Conservation (phyloP, 2,329 filamentous ascomycete genomes). For the Cytospora leucostoma region DNA sequence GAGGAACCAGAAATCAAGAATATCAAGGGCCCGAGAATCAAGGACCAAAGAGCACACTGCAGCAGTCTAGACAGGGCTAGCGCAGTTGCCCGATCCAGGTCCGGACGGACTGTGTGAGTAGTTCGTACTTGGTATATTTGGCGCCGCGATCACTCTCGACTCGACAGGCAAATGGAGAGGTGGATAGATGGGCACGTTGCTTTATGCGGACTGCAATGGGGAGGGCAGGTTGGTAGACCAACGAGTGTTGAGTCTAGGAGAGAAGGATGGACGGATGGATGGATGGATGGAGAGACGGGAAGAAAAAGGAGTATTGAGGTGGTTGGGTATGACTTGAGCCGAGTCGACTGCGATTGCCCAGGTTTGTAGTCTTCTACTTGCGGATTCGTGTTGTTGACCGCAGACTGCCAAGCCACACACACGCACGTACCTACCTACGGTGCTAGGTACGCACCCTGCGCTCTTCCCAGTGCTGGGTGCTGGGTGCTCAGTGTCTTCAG, state of each 20-base stretch:
- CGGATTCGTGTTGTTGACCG: neutral
- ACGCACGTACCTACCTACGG: too few relatives aligned
- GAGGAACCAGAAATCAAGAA: constrained; percentile 4
- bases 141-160: neutral
- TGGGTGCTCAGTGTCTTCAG: too few relatives aligned
- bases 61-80: constrained; percentile 20
- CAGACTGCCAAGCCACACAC: neutral
- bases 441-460: too few relatives aligned
- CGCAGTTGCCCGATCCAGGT: constrained; percentile 5
- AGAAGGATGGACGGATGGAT: neutral
- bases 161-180: constrained; percentile 3
- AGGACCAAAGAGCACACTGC: constrained; percentile 2
- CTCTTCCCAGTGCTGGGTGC: neutral
- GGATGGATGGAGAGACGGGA: neutral
- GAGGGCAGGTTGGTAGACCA: neutral
- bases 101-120: neutral
- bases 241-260: constrained; percentile 1
- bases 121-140: too few relatives aligned
- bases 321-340: neutral
- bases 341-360: neutral
- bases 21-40: neutral
- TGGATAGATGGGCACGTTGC: neutral
- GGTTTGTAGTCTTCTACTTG: too few relatives aligned
- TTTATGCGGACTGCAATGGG: neutral
- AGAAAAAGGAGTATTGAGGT: neutral